Percentiles rank a stretch among this genome's conserved stretches.
phyloP scores from a whole-genome alignment of 345 rosid genomes.

The Stellera chamaejasme region DNA sequence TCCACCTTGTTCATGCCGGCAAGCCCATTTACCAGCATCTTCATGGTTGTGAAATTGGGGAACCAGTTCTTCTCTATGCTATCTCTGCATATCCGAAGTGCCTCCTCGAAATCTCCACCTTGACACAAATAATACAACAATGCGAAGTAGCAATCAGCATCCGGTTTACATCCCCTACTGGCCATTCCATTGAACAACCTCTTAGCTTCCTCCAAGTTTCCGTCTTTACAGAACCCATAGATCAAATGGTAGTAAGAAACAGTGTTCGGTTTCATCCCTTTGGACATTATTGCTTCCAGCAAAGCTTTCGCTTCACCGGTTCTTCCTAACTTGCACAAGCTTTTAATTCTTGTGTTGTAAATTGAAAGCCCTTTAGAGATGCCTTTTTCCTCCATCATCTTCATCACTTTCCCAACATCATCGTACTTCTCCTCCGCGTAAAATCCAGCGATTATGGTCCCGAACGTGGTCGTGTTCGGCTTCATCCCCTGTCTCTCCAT shows the following conservation, averaged over 20 bases:
- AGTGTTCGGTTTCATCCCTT: constrained; percentile 40
- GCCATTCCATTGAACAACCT: constrained; percentile 52
- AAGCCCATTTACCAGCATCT: constrained; percentile 57
- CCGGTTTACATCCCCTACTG: constrained; percentile 37
- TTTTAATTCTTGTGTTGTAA: constrained; percentile 53
- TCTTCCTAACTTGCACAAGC: constrained; percentile 56
- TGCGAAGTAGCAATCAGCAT: constrained; percentile 44
- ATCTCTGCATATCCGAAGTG: constrained; percentile 43
- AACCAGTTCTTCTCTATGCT: constrained; percentile 68
- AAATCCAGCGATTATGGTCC: constrained; percentile 51
- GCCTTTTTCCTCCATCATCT: constrained; percentile 46
- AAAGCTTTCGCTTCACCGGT: constrained; percentile 51
- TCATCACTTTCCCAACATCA: constrained; percentile 60
- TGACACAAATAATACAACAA: constrained; percentile 49
- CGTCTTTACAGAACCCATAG: constrained; percentile 66
- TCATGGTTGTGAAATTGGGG: constrained; percentile 55
- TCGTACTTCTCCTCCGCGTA: constrained; percentile 64
- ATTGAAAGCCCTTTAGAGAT: constrained; percentile 29
- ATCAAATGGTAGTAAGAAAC: constrained; percentile 47
- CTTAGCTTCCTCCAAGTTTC: constrained; percentile 56
- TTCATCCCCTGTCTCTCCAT: constrained; percentile 58
- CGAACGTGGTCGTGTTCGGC: constrained; percentile 47
- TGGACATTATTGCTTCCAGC: constrained; percentile 44
- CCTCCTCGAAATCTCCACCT: constrained; percentile 56
- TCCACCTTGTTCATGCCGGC: constrained; percentile 38